Conservation (phyloP, 768 basidiomycete species). For the Tylopilus felleus region DNA sequence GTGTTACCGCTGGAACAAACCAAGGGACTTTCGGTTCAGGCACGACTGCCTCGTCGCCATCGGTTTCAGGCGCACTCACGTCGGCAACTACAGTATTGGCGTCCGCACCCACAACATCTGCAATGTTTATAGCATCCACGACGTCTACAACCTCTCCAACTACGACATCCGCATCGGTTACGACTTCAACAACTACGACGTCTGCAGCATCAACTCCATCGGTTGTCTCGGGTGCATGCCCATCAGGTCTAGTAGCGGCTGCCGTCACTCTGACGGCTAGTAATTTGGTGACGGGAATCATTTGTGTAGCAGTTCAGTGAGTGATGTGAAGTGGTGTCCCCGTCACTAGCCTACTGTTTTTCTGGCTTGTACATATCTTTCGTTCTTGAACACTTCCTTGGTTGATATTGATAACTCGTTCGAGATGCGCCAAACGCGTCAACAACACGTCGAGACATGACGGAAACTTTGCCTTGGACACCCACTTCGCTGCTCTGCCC, state of each 20-base stretch:
- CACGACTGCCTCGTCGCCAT: neutral
- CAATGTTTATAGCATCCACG: neutral
- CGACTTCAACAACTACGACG: neutral
- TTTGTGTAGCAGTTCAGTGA: conserved; percentile 15
- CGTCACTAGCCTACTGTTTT: neutral
- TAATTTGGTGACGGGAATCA: neutral
- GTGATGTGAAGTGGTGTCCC: neutral
- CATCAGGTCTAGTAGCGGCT: conserved; percentile 9
- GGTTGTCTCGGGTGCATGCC: conserved; percentile 5
- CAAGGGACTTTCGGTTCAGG: neutral
- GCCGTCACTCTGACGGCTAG: neutral
- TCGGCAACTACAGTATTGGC: neutral
- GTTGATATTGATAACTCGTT: neutral
- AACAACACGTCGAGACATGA: neutral
- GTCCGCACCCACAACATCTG: neutral
- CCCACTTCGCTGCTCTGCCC: too few species aligned
- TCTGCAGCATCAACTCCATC: neutral
- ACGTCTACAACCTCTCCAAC: neutral
- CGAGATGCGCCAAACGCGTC: too few species aligned
- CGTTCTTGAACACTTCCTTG: conserved; percentile 1
- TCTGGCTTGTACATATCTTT: conserved; percentile 20
- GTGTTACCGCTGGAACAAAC: neutral
- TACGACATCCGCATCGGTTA: neutral
- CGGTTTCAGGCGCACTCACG: neutral
- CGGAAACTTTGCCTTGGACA: too few species aligned